Evolutionary conservation across 371 early-diverging fungal genomes (phyloP).

Genomic region (Actinomortierella wolfii): DNA sequence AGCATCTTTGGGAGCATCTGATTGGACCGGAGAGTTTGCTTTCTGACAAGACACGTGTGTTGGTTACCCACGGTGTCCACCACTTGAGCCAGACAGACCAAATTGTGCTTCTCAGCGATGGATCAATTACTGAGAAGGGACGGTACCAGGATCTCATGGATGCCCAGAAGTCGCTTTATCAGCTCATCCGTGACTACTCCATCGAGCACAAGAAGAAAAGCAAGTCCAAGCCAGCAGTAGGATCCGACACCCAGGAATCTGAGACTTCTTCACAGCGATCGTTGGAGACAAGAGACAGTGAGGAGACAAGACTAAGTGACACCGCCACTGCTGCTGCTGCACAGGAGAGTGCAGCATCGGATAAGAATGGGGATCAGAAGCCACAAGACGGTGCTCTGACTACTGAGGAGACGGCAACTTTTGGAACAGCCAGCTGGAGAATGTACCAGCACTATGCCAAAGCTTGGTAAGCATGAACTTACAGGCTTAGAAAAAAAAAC

Average conservation of each 20-base stretch:
- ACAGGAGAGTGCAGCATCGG: too few relatives aligned
- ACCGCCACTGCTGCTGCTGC: too few relatives aligned
- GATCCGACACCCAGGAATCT: too few relatives aligned
- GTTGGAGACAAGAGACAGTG: too few relatives aligned
- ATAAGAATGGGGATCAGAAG: too few relatives aligned
- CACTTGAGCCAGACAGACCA: conserved; percentile 71
- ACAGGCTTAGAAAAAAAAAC: too few relatives aligned
- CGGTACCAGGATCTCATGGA: conserved; percentile 42
- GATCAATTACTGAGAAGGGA: conserved; percentile 75
- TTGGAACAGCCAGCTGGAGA: conserved; percentile 73
- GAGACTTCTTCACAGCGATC: too few relatives aligned
- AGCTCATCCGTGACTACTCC: conserved; percentile 54
- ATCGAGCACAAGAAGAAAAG: conserved; percentile 1
- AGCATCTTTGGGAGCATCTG: conserved; percentile 77
- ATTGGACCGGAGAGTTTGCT: conserved; percentile 84
- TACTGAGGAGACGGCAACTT: too few relatives aligned
- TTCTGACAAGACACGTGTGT: conserved; percentile 77
- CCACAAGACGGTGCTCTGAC: too few relatives aligned
- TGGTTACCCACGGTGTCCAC: conserved; percentile 93
- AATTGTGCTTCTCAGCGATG: conserved; percentile 81
- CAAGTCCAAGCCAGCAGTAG: too few relatives aligned
- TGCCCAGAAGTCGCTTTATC: conserved; percentile 48
- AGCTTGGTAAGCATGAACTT: conserved; percentile 70
- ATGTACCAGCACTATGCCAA: conserved; percentile 80
- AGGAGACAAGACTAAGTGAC: too few relatives aligned